Conservation (phyloP, 2,329 filamentous ascomycete species). For the Emergomyces pasteurianus region DNA sequence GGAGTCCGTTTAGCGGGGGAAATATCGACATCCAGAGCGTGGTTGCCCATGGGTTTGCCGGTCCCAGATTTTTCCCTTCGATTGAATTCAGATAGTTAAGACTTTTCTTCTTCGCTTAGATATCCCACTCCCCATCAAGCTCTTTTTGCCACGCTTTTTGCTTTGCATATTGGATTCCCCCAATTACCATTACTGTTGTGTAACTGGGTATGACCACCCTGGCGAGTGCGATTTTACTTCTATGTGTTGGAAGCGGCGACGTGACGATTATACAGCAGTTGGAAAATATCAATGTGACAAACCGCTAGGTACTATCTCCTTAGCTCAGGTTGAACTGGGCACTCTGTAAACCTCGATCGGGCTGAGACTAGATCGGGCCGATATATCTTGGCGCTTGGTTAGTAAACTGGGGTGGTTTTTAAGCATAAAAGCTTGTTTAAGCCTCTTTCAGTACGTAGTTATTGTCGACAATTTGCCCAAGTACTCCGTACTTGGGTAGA, state of each 20-base stretch:
- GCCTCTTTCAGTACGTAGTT: background rate
- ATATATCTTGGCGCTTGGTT: background rate
- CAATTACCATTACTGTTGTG: background rate
- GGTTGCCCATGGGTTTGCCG: conserved; percentile 70
- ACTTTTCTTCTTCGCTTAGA: background rate
- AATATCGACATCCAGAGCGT: conserved; percentile 90
- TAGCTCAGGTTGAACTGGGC: no score
- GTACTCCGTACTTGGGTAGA: no score
- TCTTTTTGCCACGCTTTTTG: background rate
- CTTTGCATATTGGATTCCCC: background rate
- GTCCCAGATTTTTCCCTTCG: conserved; percentile 71
- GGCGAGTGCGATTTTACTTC: background rate
- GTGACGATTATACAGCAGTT: background rate
- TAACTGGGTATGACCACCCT: background rate
- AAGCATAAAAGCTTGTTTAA: background rate
- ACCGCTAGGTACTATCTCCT: no score
- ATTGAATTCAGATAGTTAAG: conserved; percentile 44
- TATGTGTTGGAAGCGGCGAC: background rate
- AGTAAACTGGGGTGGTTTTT: background rate
- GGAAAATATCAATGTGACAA: background rate
- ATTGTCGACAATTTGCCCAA: no score
- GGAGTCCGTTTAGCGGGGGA: conserved; percentile 60
- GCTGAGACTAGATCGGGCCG: no score
- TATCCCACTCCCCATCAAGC: background rate
- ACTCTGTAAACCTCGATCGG: no score